phyloP scores from a whole-genome alignment of 2,329 filamentous ascomycete species.

The Verticillium dahliae region DNA sequence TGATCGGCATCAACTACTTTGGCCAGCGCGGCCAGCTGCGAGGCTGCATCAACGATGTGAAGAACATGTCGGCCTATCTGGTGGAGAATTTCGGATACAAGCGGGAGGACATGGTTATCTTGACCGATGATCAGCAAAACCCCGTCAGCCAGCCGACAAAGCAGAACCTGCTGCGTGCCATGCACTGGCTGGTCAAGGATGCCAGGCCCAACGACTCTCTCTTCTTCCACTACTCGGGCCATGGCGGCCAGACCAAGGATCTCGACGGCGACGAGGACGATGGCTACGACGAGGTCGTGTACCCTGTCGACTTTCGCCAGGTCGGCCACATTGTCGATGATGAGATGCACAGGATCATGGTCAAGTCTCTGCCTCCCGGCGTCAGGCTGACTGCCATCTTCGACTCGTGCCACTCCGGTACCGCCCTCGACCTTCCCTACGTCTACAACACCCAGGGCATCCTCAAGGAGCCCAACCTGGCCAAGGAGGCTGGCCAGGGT shows the following conservation, averaged over 20 bases:
- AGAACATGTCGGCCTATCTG: conserved; percentile 68
- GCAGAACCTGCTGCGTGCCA: conserved; percentile 65
- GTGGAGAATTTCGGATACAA: conserved; percentile 64
- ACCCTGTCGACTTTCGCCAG: conserved; percentile 65
- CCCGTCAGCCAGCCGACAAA: conserved; percentile 68
- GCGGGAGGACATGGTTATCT: conserved; percentile 71
- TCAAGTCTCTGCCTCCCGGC: conserved; percentile 69
- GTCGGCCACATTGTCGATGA: conserved; percentile 73
- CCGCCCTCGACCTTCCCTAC: conserved; percentile 70
- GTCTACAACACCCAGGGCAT: conserved; percentile 75
- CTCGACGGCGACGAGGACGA: conserved; percentile 71
- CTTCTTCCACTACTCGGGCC: conserved; percentile 73
- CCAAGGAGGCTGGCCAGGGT: conserved; percentile 71
- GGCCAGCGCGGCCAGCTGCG: conserved; percentile 64
- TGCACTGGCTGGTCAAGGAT: conserved; percentile 68
- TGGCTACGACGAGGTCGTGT: conserved; percentile 72
- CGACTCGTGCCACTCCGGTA: conserved; percentile 75
- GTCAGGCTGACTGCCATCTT: conserved; percentile 81
- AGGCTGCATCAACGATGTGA: conserved; percentile 76
- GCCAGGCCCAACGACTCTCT: conserved; percentile 69
- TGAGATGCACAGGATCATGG: conserved; percentile 72
- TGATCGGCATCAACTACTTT: conserved; percentile 80
- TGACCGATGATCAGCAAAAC: conserved; percentile 70
- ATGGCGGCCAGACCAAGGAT: conserved; percentile 70
- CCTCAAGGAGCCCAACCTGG: conserved; percentile 74